These are phyloP conservation scores for Suillus occidentalis DNA, from an alignment of 768 basidiomycete genomes.

Conservation along the genomic window DNA sequence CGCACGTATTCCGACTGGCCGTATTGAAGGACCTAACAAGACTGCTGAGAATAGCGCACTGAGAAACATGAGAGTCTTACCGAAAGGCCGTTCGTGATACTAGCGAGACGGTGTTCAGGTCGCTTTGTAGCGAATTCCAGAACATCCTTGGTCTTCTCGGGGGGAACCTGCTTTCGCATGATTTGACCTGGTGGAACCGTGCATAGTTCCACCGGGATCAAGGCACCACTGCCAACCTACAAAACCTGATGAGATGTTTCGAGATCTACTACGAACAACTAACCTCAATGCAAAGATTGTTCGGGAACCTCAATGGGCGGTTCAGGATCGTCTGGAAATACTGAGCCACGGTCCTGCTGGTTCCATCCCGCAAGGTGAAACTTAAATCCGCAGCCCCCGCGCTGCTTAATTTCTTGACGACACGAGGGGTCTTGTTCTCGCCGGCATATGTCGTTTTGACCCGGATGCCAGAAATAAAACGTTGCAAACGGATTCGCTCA, in stretches of 20 bases:
- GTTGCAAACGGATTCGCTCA: slow-evolving; percentile 51
- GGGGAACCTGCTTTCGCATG: slow-evolving; percentile 68
- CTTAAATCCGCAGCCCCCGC: slow-evolving; percentile 52
- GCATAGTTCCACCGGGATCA: slow-evolving; percentile 70
- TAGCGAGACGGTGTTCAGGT: slow-evolving; percentile 55
- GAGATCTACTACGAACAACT: slow-evolving; percentile 16
- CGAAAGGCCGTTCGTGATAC: slow-evolving; percentile 53
- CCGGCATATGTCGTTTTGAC: slow-evolving; percentile 44
- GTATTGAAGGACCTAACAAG: slow-evolving; percentile 56
- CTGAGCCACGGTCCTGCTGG: slow-evolving; percentile 53
- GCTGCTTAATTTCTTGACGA: slow-evolving; percentile 58
- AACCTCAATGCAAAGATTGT: slow-evolving; percentile 70
- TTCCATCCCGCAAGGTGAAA: slow-evolving; percentile 61
- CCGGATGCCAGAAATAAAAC: slow-evolving; percentile 55
- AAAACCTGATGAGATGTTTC: slow-evolving; percentile 19
- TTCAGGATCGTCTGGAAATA: slow-evolving; percentile 61
- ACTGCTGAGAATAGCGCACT: neutral
- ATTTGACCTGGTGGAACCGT: slow-evolving; percentile 64
- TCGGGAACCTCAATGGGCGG: slow-evolving; percentile 55
- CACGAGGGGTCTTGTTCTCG: slow-evolving; percentile 48
- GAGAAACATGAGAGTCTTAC: slow-evolving; percentile 30
- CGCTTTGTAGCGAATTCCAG: slow-evolving; percentile 67
- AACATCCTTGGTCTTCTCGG: slow-evolving; percentile 62
- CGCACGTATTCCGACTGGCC: slow-evolving; percentile 75
- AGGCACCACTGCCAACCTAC: slow-evolving; percentile 60